Evolutionary conservation across 2,329 filamentous ascomycete species (phyloP).

Genomic region (Diplodia mutila): DNA sequence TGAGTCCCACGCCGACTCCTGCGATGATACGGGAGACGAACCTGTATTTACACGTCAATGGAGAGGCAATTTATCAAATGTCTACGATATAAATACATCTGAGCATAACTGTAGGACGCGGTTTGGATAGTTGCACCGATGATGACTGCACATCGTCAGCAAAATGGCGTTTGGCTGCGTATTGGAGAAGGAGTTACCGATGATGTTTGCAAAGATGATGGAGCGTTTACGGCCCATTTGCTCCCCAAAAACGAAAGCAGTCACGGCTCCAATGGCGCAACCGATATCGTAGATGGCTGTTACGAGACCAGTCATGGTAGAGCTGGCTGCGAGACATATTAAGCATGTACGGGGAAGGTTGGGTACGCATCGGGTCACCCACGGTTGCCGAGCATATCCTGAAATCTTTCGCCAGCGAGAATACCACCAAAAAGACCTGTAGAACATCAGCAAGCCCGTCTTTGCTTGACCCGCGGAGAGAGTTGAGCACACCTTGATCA

Average conservation of each 20-base stretch:
- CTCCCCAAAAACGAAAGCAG: slow-evolving; percentile 55
- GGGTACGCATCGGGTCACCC: slow-evolving; percentile 2
- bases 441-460: background rate
- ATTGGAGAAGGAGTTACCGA: slow-evolving; percentile 30
- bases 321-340: slow-evolving; percentile 37
- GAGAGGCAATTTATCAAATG: background rate
- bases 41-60: background rate
- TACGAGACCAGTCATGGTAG: slow-evolving; percentile 50
- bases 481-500: background rate
- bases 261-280: slow-evolving; percentile 62
- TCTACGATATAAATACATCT: slow-evolving; percentile 51
- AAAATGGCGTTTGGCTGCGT: background rate
- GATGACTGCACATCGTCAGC: slow-evolving; percentile 38
- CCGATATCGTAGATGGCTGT: slow-evolving; percentile 64
- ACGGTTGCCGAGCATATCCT: slow-evolving; percentile 32
- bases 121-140: slow-evolving; percentile 55
- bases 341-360: background rate
- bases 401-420: slow-evolving; percentile 35
- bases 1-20: slow-evolving; percentile 58
- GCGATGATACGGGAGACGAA: slow-evolving; percentile 55
- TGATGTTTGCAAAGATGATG: slow-evolving; percentile 52
- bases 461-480: background rate
- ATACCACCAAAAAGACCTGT: slow-evolving; percentile 36
- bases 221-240: slow-evolving; percentile 53
- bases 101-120: slow-evolving; percentile 48